Evolutionary conservation across 2,329 filamentous ascomycete genomes (phyloP), one percentile per base, ranked within the genome.

Genomic region (Penicillium occitanis): DNA sequence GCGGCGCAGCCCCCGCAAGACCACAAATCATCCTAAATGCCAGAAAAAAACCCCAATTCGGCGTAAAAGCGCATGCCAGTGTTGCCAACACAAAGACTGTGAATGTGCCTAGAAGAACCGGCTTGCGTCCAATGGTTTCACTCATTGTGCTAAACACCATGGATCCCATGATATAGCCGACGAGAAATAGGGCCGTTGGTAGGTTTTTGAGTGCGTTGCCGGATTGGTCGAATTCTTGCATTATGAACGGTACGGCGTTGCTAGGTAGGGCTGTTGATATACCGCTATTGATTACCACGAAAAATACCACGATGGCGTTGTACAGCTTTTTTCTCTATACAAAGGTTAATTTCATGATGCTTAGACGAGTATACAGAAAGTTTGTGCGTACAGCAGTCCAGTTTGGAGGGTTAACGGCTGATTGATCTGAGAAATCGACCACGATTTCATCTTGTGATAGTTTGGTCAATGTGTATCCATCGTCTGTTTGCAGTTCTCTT

Each of bases 21-120:
- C 80, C 78, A 13, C 68, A 69, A 2, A 80, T 40, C 8, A 80
- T 72, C 1, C 80, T 73, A 59, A 81, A 80, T 10, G 76, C 65
- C 11, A 76, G 68, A 19, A 77, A 69, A 5, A 70, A 67, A 0
- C 72, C 66, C 74, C 74, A 81, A 33, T 68, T 77, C 0, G 77
- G 77, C 0, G 76, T 72, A 1, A 80, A 58, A 1, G 77, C 78
- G 40, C 75, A 79, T 5, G 70, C 77, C 37, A 76, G 69, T 5
- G 73, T 79, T 5, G 60, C 42, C 60, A 51, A 25, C 19, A 62
- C 60, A 69, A 73, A 78, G 1, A 73, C 55, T 19, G 70, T 75
- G 62, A 72, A 77, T 4, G 72, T 67, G 17, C 73, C 3, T 0
- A 86, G 75, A 70, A 86, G 68, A 3, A 78, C 73, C 2, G 71